Percentiles rank a stretch among this genome's conserved stretches.
Conservation (phyloP, 257 asterid species). For the Forsythia suspensa region DNA sequence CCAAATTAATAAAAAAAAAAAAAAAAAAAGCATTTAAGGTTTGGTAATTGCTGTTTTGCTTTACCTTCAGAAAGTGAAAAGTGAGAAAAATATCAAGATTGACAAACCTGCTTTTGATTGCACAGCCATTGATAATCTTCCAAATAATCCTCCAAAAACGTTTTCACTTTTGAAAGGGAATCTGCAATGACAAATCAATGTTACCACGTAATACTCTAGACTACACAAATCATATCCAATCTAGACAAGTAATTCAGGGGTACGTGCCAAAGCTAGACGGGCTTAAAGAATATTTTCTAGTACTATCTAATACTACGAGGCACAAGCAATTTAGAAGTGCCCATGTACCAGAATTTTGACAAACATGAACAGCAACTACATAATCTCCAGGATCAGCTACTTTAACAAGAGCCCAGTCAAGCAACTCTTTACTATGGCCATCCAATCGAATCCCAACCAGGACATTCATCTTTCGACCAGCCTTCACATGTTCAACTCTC, state of each 20-base stretch:
- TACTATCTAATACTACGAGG: neutral
- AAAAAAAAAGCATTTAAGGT: neutral
- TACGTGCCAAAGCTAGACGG: neutral
- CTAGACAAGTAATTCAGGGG: neutral
- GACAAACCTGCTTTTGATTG: slow-evolving; percentile 65
- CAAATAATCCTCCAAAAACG: slow-evolving; percentile 58
- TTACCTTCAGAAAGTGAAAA: neutral
- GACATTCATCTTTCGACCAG: slow-evolving; percentile 55
- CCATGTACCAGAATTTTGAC: slow-evolving; percentile 63
- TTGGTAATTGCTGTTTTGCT: slow-evolving; percentile 5
- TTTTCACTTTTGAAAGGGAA: slow-evolving; percentile 46
- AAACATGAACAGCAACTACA: slow-evolving; percentile 81
- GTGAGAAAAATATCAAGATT: neutral
- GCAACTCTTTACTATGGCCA: slow-evolving; percentile 56
- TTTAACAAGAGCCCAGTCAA: slow-evolving; percentile 88
- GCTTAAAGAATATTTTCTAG: neutral
- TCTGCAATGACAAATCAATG: slow-evolving; percentile 39
- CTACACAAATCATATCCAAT: neutral
- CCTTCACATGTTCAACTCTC: slow-evolving; percentile 44
- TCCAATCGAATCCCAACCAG: slow-evolving; percentile 81
- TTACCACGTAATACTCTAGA: neutral
- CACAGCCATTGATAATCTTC: slow-evolving; percentile 71
- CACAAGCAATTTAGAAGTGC: neutral
- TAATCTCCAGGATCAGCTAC: slow-evolving; percentile 79
- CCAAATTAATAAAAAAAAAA: neutral